Evolutionary conservation across 768 basidiomycete species (phyloP), one percentile per base, ranked within the genome.

Genomic region (Trametes coccinea): DNA sequence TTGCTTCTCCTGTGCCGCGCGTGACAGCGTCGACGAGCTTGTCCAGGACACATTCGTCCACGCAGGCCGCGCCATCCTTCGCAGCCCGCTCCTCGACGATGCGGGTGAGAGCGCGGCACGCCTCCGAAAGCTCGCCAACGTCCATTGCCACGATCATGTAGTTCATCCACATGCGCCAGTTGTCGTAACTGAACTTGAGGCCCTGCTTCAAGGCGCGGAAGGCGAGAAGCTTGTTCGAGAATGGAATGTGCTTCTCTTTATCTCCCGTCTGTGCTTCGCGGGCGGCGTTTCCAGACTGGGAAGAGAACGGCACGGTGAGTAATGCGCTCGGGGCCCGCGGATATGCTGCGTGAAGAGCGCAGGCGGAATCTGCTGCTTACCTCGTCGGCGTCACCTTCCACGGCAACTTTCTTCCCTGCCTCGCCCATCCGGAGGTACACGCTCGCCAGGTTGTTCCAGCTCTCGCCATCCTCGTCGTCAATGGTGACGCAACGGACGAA

Each of bases 141-240:
- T 98, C 94, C 74, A 97, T 80, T 3, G 92, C 83, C 30, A 98
- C 88, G 69, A 97, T 79, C 89, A 93, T 95, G 79, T 95, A 98
- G 78, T 99, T 99, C 62, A 82, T 82, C 97, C 97, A 99, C 91
- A 99, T 95, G 17, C 93, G 84, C 95, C 96, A 98, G 70, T 94
- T 95, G 30, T 92, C 88, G 72, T 93, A 91, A 51, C 84, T 84
- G 73, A 83, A 85, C 67, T 87, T 88, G 62, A 98, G 82, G 1
- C 97, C 95, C 62, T 93, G 91, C 66, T 90, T 89, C 30, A 99
- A 87, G 2, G 97, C 96, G 16, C 88, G 89, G 80, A 93, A 97
- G 1, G 97, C 97, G 45, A 94, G 83, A 48, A 88, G 78, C 72
- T 93, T 95, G 78, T 95, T 87, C 46, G 82, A 75, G 70, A 89